Base-by-base conservation (phyloP, 306 rosid genomes). In the Cucurbita moschata region DNA sequence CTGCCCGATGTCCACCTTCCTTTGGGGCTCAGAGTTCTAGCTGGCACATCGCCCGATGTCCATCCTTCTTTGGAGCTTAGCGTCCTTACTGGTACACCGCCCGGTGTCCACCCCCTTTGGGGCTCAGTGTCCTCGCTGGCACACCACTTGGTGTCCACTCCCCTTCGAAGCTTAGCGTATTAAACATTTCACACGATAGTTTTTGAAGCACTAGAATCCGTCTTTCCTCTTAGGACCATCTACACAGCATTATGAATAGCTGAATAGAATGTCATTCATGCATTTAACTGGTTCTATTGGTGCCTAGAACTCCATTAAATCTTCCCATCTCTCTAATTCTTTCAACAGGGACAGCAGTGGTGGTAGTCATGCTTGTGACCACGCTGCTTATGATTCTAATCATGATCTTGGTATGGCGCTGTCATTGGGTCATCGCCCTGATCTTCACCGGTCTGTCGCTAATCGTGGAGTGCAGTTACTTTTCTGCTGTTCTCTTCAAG, bases 321-420 rank as follows among this genome's bases (percentile, higher is more conserved):
- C 19, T 19, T 18, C 42, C 73, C 16, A 35, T 56, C 18, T 46
- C n/a, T 37, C 8, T 47, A 56, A 19, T 74, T 77, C 76, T 47
- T 69, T 77, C 75, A 71, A 87, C 92, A 93, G 97, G 99, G 73
- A 91, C 97, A 21, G 99, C 95, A 2, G 97, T 91, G 55, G 89
- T 86, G 77, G 78, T 89, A 77, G 99, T 94, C 80, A 87, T 91
- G 95, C 78, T 94, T 77, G 96, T 88, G 44, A 94, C 97, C 18
- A 91, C 96, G 73, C 75, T 90, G 55, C 97, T 94, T 67, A 91
- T 94, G 95, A 83, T 72, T 74, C 75, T 94, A 63, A 86, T 94
- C 78, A 91, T 94, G 99, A 91, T 89, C 73, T 77, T 91, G 66
- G 99, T 91, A 51, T 94, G 99, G 99, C 96, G 88, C 61, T 85